Evolutionary conservation across 2,329 filamentous ascomycete genomes (phyloP).

Genomic region (Nemania sp.): DNA sequence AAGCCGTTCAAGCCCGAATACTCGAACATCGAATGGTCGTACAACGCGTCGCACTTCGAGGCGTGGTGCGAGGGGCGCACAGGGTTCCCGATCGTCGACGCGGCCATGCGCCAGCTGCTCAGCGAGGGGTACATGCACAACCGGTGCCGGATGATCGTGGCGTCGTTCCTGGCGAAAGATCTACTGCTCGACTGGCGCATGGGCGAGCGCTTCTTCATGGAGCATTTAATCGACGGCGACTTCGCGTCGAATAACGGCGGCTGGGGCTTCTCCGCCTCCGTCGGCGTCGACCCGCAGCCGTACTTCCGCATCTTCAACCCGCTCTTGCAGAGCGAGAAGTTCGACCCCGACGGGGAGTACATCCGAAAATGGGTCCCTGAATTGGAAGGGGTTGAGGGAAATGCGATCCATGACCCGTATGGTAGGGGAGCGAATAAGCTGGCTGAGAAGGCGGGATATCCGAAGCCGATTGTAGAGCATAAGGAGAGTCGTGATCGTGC

Average conservation of each 20-base stretch:
- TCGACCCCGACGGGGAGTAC: constrained; percentile 77
- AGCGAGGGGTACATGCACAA: constrained; percentile 80
- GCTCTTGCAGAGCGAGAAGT: constrained; percentile 80
- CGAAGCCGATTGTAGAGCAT: constrained; percentile 74
- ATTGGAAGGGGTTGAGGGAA: constrained; percentile 63
- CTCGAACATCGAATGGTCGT: constrained; percentile 81
- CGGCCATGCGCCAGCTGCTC: constrained; percentile 78
- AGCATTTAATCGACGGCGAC: constrained; percentile 76
- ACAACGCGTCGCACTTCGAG: constrained; percentile 67
- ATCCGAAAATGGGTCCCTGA: constrained; percentile 84
- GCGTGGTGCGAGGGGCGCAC: constrained; percentile 77
- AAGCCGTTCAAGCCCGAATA: constrained; percentile 78
- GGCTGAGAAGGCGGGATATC: constrained; percentile 72
- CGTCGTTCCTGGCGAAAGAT: constrained; percentile 80
- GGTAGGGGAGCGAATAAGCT: constrained; percentile 60
- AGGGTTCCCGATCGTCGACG: constrained; percentile 82
- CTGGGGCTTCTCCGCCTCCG: constrained; percentile 54
- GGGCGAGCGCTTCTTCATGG: constrained; percentile 83
- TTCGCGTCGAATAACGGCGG: constrained; percentile 76
- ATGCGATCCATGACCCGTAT: constrained; percentile 82
- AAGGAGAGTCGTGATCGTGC: constrained; percentile 68
- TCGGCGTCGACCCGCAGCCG: constrained; percentile 78
- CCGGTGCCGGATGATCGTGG: constrained; percentile 80
- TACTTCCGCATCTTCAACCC: constrained; percentile 94
- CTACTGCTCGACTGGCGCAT: constrained; percentile 81